Base-by-base conservation (phyloP, 2,329 filamentous ascomycete species). In the Penicillium sp. region DNA sequence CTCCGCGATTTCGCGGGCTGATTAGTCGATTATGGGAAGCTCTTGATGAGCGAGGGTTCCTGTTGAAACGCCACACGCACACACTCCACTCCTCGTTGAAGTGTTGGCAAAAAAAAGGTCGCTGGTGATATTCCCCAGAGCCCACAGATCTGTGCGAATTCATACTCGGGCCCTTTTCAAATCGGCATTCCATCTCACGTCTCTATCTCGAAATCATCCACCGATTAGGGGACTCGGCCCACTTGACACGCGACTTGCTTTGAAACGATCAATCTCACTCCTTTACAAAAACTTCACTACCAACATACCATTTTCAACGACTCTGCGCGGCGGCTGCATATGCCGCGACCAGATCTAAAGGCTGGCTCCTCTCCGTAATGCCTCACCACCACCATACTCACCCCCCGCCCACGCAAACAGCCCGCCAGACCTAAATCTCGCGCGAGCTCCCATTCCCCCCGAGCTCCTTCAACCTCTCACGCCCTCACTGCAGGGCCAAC, bases 311-410 rank as follows among this genome's bases (percentile, higher is more conserved):
- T 42, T 13, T 30, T 14, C 19, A 53, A 56, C 33, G 28, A 60
- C 54, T 49, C 68, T 71, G 69, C 71, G 67, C 64, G 63, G 68
- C 73, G 73, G 73, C 71, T 64, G 73, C 73, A 73, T 71, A 74
- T 73, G 75, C 75, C 74, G 75, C 70, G 64, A 63, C 55, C 65
- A 56, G 55, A 66, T 65, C 65, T 64, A 67, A 76, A 77, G 73
- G 70, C 75, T 78, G 75, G 75, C 75, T 77, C 73, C 65, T 75
- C 70, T 68, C 70, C 70, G 73, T 72, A 71, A 76, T 76, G 75
- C 68, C 66, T 71, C 72, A 70, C 70, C 73, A 72, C 70, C 71
- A 62, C 70, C 71, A 67, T 72, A 73, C 68, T 69, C 69, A 58
- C 66, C 68, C 52, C 69, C 68, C 63, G 52, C 68, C 64, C 68